These are phyloP conservation scores for Populus davidiana DNA, from an alignment of 345 rosid genomes.

Conservation along the genomic window DNA sequence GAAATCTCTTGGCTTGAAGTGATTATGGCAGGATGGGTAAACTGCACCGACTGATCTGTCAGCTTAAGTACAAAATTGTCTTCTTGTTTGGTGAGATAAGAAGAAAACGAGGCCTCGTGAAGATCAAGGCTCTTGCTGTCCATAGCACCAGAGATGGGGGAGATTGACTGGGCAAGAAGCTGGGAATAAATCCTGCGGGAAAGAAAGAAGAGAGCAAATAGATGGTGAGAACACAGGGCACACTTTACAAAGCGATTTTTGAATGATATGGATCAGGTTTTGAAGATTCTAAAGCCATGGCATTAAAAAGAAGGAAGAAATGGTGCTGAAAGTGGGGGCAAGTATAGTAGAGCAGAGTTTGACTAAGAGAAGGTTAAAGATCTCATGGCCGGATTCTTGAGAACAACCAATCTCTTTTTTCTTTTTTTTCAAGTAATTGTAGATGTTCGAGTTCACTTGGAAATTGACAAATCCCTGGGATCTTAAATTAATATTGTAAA, in stretches of 20 bases:
- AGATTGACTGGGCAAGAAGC: neutral
- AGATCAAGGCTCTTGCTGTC: constrained; percentile 26
- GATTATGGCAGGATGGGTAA: constrained; percentile 20
- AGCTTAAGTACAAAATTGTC: constrained; percentile 37
- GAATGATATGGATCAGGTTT: neutral
- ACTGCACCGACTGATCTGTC: constrained; percentile 20
- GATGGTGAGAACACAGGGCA: neutral
- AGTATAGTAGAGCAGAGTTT: constrained; percentile 4
- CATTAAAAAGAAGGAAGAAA: constrained; percentile 8
- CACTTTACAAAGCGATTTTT: constrained; percentile 1
- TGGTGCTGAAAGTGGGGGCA: neutral
- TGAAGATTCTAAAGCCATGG: constrained; percentile 4
- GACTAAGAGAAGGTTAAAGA: neutral
- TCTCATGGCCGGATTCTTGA: too few relatives aligned
- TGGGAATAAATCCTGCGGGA: neutral
- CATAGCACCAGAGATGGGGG: constrained; percentile 18
- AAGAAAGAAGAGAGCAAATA: neutral
- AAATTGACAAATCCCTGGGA: too few relatives aligned
- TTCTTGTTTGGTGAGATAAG: constrained; percentile 29
- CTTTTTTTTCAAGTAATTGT: too few relatives aligned
- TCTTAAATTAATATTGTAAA: too few relatives aligned
- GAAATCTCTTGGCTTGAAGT: constrained; percentile 22
- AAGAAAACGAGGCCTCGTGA: constrained; percentile 41
- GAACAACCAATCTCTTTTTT: too few relatives aligned
- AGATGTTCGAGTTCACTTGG: too few relatives aligned